Percentiles rank a stretch among this genome's conserved stretches.
Evolutionary conservation across 2,329 filamentous ascomycete genomes (phyloP).

Genomic region (Penicillium sp.): DNA sequence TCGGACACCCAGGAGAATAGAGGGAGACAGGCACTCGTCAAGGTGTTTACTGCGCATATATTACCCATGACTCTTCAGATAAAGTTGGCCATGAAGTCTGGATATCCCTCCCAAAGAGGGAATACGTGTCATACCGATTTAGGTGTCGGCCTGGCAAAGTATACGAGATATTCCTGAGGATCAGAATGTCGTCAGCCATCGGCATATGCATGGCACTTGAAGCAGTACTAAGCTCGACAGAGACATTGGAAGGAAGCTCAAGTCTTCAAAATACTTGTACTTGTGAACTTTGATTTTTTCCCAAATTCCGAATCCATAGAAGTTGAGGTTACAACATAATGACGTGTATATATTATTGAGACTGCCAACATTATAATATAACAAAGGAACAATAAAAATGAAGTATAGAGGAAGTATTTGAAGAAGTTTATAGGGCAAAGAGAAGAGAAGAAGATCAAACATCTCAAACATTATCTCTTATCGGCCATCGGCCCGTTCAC

Average conservation of each 20-base stretch:
- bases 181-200: slow-evolving; percentile 2
- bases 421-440: background rate
- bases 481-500: slow-evolving; percentile 13
- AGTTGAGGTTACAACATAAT: background rate
- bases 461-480: slow-evolving; percentile 17
- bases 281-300: background rate
- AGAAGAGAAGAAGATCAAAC: background rate
- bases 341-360: background rate
- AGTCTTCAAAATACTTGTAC: background rate
- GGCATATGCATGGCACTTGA: background rate
- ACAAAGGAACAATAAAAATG: background rate
- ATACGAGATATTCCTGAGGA: background rate
- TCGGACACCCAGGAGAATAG: background rate
- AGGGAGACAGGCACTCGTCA: background rate
- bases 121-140: background rate
- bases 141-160: background rate
- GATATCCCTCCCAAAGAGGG: background rate
- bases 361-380: no score
- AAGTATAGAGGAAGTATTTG: background rate
- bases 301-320: background rate
- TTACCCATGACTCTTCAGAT: background rate
- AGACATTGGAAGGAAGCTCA: background rate
- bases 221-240: background rate
- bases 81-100: background rate
- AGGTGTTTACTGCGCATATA: background rate